A percentile compares a stretch with the other conserved stretches of the same genome.
Conservation (phyloP, 2,329 filamentous ascomycete species). For the Metarhizium brunneum region DNA sequence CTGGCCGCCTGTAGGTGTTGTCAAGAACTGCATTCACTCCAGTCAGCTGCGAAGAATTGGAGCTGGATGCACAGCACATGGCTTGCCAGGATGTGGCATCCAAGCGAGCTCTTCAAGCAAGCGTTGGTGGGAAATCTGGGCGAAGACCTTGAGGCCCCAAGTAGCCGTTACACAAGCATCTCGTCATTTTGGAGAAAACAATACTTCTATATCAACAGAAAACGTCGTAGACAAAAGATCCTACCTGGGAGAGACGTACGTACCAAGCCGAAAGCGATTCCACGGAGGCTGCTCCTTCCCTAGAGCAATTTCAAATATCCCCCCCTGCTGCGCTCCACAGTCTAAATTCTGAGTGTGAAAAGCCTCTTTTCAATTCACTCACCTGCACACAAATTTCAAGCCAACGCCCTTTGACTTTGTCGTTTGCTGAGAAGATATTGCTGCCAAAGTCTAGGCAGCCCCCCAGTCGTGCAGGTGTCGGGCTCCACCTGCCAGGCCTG, state of each 20-base stretch:
- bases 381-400: neutral
- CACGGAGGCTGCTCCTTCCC: no score
- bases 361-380: neutral
- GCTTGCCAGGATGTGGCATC: neutral
- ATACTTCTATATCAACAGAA: no score
- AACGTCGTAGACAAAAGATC: no score
- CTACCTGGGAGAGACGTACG: no score
- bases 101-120: neutral
- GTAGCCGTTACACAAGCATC: no score
- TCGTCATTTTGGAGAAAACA: no score
- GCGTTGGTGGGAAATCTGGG: neutral
- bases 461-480: neutral
- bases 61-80: neutral
- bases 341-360: no score
- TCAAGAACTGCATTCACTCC: neutral
- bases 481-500: conserved; percentile 8
- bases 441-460: neutral
- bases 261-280: no score
- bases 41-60: neutral
- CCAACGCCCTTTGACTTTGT: neutral
- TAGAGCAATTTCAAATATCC: no score
- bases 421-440: neutral
- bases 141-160: no score
- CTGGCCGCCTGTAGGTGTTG: neutral
- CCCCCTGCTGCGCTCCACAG: no score